A percentile compares a stretch with the other conserved stretches of the same genome.
Evolutionary conservation across 192 early-diverging fungal genomes (phyloP).

Genomic region (Allomyces arbusculus): DNA sequence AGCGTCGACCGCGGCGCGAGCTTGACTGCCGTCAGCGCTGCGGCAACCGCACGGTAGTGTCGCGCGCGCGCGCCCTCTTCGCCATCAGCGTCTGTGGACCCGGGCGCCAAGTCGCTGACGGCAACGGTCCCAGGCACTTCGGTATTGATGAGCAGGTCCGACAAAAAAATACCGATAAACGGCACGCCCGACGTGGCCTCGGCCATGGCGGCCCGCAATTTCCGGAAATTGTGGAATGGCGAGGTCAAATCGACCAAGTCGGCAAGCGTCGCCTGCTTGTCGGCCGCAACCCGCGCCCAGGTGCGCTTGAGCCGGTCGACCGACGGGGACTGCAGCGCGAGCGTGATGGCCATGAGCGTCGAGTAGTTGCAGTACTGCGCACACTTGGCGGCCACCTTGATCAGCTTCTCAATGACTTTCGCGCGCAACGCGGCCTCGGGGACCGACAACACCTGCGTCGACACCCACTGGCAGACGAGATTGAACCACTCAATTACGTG

Average conservation of each 20-base stretch:
- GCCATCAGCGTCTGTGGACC: no score
- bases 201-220: conserved; percentile 31
- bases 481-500: conserved; percentile 17
- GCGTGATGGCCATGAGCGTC: conserved; percentile 32
- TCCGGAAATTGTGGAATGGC: conserved; percentile 30
- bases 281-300: conserved; percentile 21
- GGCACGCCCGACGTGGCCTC: conserved; percentile 31
- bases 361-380: conserved; percentile 33
- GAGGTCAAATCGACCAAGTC: conserved; percentile 29
- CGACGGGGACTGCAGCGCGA: conserved; percentile 31
- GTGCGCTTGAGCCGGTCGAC: conserved; percentile 29
- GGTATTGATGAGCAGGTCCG: conserved; percentile 32
- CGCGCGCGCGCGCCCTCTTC: no score
- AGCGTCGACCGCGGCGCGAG: no score
- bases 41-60: no score
- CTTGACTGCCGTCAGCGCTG: no score
- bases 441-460: conserved; percentile 26
- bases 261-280: conserved; percentile 20
- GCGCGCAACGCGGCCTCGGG: conserved; percentile 19
- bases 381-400: conserved; percentile 40
- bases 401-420: conserved; percentile 37
- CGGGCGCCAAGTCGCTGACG: no score
- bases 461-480: conserved; percentile 28
- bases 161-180: conserved; percentile 37
- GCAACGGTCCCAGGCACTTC: conserved; percentile 14